A percentile compares a stretch with the other conserved stretches of the same genome.
These are phyloP conservation scores for Rutidosis leptorrhynchoides DNA, from an alignment of 129 eudicot species.

Conservation along the genomic window DNA sequence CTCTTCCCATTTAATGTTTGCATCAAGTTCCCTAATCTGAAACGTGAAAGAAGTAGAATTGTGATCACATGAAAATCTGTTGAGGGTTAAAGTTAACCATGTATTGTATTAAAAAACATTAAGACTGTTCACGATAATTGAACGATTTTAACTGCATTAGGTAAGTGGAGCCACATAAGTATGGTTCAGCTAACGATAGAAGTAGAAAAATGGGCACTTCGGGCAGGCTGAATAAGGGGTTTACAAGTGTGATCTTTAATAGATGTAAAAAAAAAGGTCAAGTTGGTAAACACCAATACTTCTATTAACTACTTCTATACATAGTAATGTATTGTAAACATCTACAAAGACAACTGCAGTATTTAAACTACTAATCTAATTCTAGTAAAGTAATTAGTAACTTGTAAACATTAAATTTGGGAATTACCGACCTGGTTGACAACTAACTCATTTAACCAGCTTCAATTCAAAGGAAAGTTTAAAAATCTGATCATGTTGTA, in stretches of 20 bases:
- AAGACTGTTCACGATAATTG: not conserved
- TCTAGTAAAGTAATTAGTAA: not conserved
- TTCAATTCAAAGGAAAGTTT: not conserved
- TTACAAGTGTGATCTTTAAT: not conserved
- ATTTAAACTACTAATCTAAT: not conserved
- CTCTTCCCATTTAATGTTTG: constrained; percentile 81
- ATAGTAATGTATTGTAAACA: not conserved
- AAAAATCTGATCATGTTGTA: not conserved
- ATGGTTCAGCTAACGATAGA: not conserved
- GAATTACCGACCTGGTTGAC: not conserved
- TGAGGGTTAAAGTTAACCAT: not conserved
- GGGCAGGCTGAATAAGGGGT: not conserved
- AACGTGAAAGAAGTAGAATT: not conserved
- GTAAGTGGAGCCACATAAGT: not conserved
- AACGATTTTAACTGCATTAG: not conserved
- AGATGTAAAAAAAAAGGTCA: not conserved
- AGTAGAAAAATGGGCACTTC: not conserved
- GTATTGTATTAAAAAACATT: not conserved
- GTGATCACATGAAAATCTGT: constrained; percentile 9
- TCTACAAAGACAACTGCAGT: not conserved
- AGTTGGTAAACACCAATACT: not conserved
- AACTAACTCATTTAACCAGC: not conserved
- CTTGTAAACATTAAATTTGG: not conserved
- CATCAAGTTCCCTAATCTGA: constrained; percentile 90
- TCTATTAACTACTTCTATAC: not conserved